Evolutionary conservation across 305 asterid species (phyloP), one percentile per base, ranked within the genome.

Genomic region (Striga hermonthica): DNA sequence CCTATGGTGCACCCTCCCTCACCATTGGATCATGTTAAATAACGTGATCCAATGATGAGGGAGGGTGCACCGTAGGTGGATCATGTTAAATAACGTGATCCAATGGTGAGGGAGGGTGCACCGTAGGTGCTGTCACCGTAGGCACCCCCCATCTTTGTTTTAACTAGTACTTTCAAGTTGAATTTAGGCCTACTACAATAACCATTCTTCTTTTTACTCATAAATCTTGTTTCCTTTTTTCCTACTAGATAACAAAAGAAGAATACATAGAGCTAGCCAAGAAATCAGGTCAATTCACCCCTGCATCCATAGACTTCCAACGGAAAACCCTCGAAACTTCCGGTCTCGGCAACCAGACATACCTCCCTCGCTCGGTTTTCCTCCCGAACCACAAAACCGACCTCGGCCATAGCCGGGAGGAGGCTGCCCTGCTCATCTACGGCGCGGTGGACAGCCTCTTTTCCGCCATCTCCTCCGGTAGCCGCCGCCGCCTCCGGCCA

Each of bases 311-410:
- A 4, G 70, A 78, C 54, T 79, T 80, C 68, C 87, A 84, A 74
- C 80, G 76, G n/a, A 69, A 66, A 11, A 84, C 76, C 41, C 87
- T 86, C 53, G 75, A 82, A 71, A 76, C 66, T 35, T 86, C 95
- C 11, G 89, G 91, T 67, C 66, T 86, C 9, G 91, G 95, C 49
- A 80, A 84, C 14, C 82, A 79, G 44, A 86, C 87, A 8, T 82
- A 86, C 77, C 75, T 86, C 22, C 91, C 95, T 9, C 79, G 84
- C 1, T 62, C 62, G 31, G 62, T 84, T 4, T 82, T 84, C 75
- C 73, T 12, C 13, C 84, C 89, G 0, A 72, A 74, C 22, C 73
- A 69, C 71, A 44, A 7, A 16, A 72, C 48, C 40, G 78, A 78
- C 72, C 61, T 84, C 5, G 64, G 9, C 10, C 73, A 39, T 9